Evolutionary conservation across 257 asterid species (phyloP).

Genomic region (Nicotiana otophora): DNA sequence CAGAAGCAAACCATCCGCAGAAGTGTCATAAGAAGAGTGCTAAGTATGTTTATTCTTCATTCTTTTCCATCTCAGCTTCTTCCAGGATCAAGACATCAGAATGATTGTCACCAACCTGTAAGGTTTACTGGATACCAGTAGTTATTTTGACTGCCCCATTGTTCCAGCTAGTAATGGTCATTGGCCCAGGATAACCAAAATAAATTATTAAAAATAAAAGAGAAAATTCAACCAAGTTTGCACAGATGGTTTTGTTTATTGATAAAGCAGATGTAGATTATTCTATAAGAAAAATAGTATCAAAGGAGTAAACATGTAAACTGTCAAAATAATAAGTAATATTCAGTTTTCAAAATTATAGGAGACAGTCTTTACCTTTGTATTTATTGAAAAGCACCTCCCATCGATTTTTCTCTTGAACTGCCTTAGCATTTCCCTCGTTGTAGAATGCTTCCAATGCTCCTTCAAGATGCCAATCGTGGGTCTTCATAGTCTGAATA

Average conservation of each 20-base stretch:
- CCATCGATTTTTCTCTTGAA: slow-evolving; percentile 69
- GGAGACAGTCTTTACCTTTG: slow-evolving; percentile 44
- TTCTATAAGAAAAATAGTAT: neutral
- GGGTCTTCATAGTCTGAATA: slow-evolving; percentile 70
- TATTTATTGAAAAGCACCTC: slow-evolving; percentile 91
- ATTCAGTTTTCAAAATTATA: neutral
- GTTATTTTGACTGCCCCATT: neutral
- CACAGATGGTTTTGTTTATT: neutral
- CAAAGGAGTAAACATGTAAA: neutral
- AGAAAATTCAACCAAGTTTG: neutral
- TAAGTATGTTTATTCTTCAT: neutral
- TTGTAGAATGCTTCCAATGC: slow-evolving; percentile 88
- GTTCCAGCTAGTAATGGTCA: neutral
- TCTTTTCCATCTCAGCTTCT: neutral
- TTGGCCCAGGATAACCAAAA: neutral
- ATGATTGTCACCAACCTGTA: neutral
- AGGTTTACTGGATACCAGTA: neutral
- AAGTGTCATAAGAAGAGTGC: neutral
- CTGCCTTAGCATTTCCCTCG: slow-evolving; percentile 62
- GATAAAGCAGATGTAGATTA: neutral
- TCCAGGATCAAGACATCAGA: neutral
- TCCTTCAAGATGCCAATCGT: slow-evolving; percentile 97
- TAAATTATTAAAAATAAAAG: neutral
- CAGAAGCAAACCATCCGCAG: neutral
- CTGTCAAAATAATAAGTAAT: neutral